phyloP scores from a whole-genome alignment of 495 filamentous ascomycete genomes.

The Staphylotrichum tortipilum region DNA sequence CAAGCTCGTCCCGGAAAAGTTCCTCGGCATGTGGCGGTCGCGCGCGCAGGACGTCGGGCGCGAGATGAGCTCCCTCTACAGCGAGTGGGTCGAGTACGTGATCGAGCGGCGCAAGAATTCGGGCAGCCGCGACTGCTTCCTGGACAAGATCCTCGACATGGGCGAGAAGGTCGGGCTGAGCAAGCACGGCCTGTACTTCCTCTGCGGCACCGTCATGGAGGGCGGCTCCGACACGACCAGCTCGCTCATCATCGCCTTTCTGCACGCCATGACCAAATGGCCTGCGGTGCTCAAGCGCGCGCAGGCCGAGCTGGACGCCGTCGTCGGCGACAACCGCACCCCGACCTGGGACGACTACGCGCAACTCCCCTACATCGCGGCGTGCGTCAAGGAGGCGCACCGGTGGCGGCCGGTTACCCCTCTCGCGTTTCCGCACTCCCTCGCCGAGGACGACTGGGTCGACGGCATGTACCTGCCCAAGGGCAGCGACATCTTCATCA shows the following conservation, averaged over 20 bases:
- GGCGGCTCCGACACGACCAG: constrained; percentile 1
- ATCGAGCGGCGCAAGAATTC: background rate
- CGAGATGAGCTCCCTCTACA: background rate
- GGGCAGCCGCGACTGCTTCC: background rate
- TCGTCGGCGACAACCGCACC: background rate
- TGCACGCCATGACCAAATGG: constrained; percentile 1
- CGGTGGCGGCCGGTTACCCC: background rate
- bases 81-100: background rate
- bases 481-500: background rate
- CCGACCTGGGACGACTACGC: background rate
- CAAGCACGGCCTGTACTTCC: background rate
- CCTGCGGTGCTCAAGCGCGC: background rate
- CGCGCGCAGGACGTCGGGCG: background rate
- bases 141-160: background rate
- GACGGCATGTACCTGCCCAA: background rate
- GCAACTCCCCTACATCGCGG: background rate
- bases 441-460: constrained; percentile 1
- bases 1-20: background rate
- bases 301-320: background rate
- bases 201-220: background rate
- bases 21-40: constrained; percentile 1
- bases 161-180: background rate
- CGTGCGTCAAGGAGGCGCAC: constrained; percentile 1
- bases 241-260: background rate
- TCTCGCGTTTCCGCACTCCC: background rate